A percentile compares a stretch with the other conserved stretches of the same genome.
phyloP scores from a whole-genome alignment of 495 filamentous ascomycete genomes.

The Aspergillus bridgeri region DNA sequence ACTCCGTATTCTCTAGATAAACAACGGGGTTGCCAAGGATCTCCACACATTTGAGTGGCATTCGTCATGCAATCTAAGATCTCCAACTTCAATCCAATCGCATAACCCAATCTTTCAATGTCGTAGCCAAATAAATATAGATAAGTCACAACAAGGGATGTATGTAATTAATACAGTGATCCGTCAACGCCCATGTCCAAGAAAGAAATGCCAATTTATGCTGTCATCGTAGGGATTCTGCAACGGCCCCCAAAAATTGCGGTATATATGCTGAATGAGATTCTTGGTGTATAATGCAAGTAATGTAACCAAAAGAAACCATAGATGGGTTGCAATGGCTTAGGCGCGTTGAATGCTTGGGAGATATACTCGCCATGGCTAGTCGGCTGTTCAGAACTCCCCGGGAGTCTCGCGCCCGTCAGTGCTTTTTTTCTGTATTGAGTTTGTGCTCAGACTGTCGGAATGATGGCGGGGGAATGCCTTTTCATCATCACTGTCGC shows the following conservation, averaged over 20 bases:
- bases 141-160: neutral
- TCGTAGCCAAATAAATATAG: neutral
- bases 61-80: neutral
- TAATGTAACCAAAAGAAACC: neutral
- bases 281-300: neutral
- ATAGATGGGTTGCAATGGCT: neutral
- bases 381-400: neutral
- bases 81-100: neutral
- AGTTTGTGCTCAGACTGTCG: neutral
- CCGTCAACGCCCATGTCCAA: neutral
- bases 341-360: neutral
- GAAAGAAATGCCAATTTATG: neutral
- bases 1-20: neutral
- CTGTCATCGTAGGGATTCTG: neutral
- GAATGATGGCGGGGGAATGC: constrained; percentile 10
- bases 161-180: neutral
- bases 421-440: neutral
- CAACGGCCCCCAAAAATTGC: neutral
- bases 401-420: neutral
- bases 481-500: constrained; percentile 39
- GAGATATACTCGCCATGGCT: neutral
- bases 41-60: neutral
- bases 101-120: neutral
- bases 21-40: neutral
- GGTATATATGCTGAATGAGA: neutral